These are phyloP conservation scores for Sphagnum fallax DNA, from an alignment of 228 moss, liverwort and hornwort species.

Conservation along the genomic window DNA sequence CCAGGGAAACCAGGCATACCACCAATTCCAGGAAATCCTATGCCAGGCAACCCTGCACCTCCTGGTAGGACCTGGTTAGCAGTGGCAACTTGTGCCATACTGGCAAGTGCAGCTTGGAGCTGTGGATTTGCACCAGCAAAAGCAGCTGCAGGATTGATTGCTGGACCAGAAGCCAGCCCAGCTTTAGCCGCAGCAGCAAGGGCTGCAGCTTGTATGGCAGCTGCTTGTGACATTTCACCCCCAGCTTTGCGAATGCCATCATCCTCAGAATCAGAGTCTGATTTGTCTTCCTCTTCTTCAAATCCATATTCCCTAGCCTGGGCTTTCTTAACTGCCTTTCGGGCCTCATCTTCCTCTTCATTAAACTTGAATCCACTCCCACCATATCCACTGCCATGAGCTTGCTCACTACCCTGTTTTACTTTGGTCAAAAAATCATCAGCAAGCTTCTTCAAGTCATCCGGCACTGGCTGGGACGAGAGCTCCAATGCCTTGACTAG, in stretches of 20 bases:
- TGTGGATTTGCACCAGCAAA: conserved; percentile 68
- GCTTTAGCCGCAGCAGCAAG: conserved; percentile 95
- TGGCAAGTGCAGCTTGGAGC: conserved; percentile 79
- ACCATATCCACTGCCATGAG: conserved; percentile 97
- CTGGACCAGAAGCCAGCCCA: conserved; percentile 49
- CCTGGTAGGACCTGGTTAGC: conserved; percentile 79
- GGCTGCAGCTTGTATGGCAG: conserved; percentile 88
- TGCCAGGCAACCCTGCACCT: conserved; percentile 40
- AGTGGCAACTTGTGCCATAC: conserved; percentile 78
- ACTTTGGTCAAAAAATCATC: conserved; percentile 95
- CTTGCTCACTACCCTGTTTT: conserved; percentile 97
- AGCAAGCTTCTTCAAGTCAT: conserved; percentile 91
- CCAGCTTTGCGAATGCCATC: conserved; percentile 97
- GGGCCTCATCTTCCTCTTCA: conserved; percentile 98
- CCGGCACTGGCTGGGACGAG: conserved; percentile 92
- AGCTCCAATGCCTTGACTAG: conserved; percentile 89
- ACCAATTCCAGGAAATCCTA: conserved; percentile 58
- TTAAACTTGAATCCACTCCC: conserved; percentile 98
- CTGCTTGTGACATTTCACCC: conserved; percentile 87
- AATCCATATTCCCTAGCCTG: conserved; percentile 99
- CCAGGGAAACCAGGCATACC: conserved; percentile 58
- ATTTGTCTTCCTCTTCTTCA: conserved; percentile 98
- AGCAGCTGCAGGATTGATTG: conserved; percentile 41
- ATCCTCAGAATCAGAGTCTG: conserved; percentile 96
- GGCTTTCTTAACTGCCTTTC: conserved; percentile 93